These are phyloP conservation scores for Diacronema lutheri DNA, from an alignment of 78 protist species.

Conservation along the genomic window DNA sequence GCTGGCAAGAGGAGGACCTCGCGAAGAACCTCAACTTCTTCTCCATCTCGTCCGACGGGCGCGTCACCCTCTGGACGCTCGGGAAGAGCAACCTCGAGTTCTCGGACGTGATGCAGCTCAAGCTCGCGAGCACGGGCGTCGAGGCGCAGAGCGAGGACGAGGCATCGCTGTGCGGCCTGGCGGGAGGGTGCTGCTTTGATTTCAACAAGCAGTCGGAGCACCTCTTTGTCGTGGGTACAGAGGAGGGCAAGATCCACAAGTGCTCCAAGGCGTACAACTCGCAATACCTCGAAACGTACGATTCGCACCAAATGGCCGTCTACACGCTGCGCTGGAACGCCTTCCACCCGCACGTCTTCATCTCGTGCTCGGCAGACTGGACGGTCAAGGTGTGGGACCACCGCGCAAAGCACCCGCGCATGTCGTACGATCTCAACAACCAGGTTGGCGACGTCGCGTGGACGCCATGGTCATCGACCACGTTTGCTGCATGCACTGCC, in stretches of 20 bases:
- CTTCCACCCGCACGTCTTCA: constrained; percentile 65
- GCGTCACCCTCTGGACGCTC: constrained; percentile 72
- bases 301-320: constrained; percentile 73
- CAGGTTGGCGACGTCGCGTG: constrained; percentile 67
- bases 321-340: constrained; percentile 75
- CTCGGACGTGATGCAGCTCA: constrained; percentile 47
- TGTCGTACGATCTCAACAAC: constrained; percentile 61
- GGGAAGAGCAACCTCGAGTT: constrained; percentile 60
- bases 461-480: constrained; percentile 81
- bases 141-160: neutral
- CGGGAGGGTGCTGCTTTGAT: constrained; percentile 70
- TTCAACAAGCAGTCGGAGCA: constrained; percentile 44
- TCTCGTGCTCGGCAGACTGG: constrained; percentile 82
- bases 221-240: constrained; percentile 80
- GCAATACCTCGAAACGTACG: constrained; percentile 59
- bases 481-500: constrained; percentile 70
- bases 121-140: neutral
- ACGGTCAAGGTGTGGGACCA: constrained; percentile 77
- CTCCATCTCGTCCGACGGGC: constrained; percentile 75
- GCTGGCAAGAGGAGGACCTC: constrained; percentile 67
- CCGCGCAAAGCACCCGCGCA: constrained; percentile 14
- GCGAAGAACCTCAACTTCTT: constrained; percentile 54
- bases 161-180: constrained; percentile 42
- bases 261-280: constrained; percentile 77
- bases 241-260: constrained; percentile 73